Conservation (phyloP, 2,329 filamentous ascomycete species). For the Aspergillus tamarii region DNA sequence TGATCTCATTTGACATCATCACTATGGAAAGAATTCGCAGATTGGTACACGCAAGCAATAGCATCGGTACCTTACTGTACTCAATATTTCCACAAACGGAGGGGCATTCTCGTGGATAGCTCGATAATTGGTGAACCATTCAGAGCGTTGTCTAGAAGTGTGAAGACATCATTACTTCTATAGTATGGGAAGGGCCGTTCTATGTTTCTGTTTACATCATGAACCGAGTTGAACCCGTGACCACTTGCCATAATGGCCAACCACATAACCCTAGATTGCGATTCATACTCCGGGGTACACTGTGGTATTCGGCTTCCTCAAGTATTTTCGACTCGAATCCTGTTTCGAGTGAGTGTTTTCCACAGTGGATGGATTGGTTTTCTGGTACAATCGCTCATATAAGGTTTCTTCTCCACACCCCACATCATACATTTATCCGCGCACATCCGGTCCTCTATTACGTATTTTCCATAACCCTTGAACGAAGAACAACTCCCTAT, state of each 20-base stretch:
- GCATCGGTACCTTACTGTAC: background rate
- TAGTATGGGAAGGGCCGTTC: background rate
- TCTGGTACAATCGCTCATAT: background rate
- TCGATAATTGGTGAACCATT: background rate
- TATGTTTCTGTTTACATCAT: background rate
- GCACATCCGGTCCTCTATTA: background rate
- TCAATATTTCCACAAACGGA: background rate
- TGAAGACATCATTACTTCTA: background rate
- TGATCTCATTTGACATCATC: background rate
- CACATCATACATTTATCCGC: background rate
- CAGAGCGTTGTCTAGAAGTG: background rate
- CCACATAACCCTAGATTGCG: background rate
- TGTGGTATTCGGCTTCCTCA: background rate
- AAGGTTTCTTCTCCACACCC: background rate
- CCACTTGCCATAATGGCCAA: background rate
- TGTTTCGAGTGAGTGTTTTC: too few species aligned
- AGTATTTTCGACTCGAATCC: background rate
- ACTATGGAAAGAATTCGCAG: background rate
- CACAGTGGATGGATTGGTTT: background rate
- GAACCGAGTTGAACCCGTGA: background rate
- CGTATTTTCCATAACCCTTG: background rate
- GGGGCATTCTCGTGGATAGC: background rate
- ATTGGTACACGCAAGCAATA: background rate
- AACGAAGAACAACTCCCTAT: background rate
- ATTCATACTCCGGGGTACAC: background rate